phyloP scores from a whole-genome alignment of 345 rosid species.

The Dipteronia sinensis region DNA sequence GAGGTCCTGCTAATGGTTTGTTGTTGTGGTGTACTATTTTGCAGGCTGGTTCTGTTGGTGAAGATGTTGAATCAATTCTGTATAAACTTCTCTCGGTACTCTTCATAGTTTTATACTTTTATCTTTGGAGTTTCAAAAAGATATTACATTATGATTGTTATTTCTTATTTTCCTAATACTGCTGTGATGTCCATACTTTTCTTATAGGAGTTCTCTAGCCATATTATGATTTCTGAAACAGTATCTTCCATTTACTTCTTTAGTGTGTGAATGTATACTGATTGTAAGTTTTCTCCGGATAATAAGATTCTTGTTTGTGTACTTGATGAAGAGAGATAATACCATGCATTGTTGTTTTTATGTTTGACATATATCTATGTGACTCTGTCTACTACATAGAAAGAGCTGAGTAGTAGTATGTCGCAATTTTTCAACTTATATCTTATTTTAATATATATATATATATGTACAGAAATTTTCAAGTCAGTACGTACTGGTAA shows the following conservation, averaged over 20 bases:
- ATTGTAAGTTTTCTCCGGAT: background rate
- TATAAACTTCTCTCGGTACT: conserved; percentile 79
- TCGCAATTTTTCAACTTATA: too few relatives aligned
- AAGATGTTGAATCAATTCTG: conserved; percentile 94
- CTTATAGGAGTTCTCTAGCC: background rate
- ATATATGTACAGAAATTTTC: too few relatives aligned
- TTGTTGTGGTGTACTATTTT: conserved; percentile 19
- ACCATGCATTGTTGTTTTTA: background rate
- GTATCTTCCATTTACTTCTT: background rate
- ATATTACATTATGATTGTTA: background rate
- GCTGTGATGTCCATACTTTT: background rate
- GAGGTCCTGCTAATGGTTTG: background rate
- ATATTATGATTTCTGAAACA: background rate
- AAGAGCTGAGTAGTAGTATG: too few relatives aligned
- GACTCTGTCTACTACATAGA: too few relatives aligned
- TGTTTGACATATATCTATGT: background rate
- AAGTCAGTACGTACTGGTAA: too few relatives aligned
- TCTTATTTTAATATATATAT: too few relatives aligned
- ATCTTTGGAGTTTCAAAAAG: background rate
- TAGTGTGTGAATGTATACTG: background rate
- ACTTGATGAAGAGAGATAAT: background rate
- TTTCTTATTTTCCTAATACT: conserved; percentile 6
- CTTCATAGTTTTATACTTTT: conserved; percentile 16
- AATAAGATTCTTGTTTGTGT: background rate
- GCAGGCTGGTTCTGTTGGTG: conserved; percentile 98